Evolutionary conservation across 2,329 filamentous ascomycete genomes (phyloP), one percentile per base, ranked within the genome.

Genomic region (Epichloe bromicola): DNA sequence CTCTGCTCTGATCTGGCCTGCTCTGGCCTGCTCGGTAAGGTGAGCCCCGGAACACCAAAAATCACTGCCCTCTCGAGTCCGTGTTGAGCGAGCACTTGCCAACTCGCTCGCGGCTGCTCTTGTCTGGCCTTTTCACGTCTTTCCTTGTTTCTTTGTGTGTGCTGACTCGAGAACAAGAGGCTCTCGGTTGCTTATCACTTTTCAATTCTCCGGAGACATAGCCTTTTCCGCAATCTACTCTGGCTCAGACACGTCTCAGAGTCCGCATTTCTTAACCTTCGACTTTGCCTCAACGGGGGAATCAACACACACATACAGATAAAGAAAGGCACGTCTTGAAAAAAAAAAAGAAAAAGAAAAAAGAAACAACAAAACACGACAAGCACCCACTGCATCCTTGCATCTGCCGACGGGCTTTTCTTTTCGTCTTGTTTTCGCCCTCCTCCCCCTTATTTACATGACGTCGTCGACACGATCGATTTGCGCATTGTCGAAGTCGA

Each of bases 191-290:
- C 36, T 39, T 46, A 37, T 45, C n/a, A 33, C 46, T 26, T 37
- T 41, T 39, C 44, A 19, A 39, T 26, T 38, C 40, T 44, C 12
- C 23, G 39, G 36, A 49, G 44, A 19, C 37, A 43, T 43, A 30
- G 23, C 10, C 26, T 41, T 26, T 26, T 41, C 30, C 48, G 44
- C 44, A 49, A 52, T 50, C 50, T 52, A 34, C 39, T 50, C 46
- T 47, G 46, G 38, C 39, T 50, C 46, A 52, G 46, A 52, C 52
- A 54, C 50, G 50, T 54, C 52, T 52, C 38, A 52, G 49, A 34
- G 33, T 46, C 47, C 52, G 52, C 50, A 51, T 54, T 48, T 51
- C 36, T 51, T 45, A 50, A 14, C 37, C 19, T 46, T 46, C 45
- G 34, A 46, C 30, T 49, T 41, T 30, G 33, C 42, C 20, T 42